Evolutionary conservation across 1,284 basidiomycete species (phyloP).

Genomic region (Thelephora terrestris): DNA sequence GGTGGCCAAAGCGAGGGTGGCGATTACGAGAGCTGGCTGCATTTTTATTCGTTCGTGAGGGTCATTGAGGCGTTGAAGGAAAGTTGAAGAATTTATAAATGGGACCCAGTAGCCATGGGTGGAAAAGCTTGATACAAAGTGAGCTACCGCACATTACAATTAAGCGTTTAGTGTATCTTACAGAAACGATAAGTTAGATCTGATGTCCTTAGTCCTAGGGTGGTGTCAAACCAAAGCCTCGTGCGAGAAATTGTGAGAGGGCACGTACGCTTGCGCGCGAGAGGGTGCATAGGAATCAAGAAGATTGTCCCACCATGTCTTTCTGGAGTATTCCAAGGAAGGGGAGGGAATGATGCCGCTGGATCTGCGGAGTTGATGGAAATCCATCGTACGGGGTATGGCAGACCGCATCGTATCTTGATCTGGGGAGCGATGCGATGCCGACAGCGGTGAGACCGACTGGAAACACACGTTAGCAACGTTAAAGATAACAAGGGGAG

Average conservation of each 20-base stretch:
- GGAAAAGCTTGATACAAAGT: slow-evolving; percentile 27
- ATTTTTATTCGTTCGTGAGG: slow-evolving; percentile 40
- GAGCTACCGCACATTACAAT: neutral
- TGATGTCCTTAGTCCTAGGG: slow-evolving; percentile 39
- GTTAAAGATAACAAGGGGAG: neutral
- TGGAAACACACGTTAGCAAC: neutral
- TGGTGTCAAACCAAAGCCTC: slow-evolving; percentile 2
- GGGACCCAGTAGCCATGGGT: slow-evolving; percentile 50
- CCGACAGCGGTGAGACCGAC: neutral
- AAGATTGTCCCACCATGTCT: slow-evolving; percentile 57
- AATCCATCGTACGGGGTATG: slow-evolving; percentile 6
- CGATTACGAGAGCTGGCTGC: slow-evolving; percentile 60
- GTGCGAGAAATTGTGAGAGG: neutral
- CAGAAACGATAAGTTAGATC: slow-evolving; percentile 45
- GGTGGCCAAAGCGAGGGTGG: slow-evolving; percentile 57
- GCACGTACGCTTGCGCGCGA: slow-evolving; percentile 34
- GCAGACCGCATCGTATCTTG: slow-evolving; percentile 7
- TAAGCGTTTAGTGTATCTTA: slow-evolving; percentile 23
- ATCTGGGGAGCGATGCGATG: slow-evolving; percentile 1
- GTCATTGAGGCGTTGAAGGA: slow-evolving; percentile 43
- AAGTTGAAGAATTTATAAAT: slow-evolving; percentile 48
- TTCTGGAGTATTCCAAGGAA: slow-evolving; percentile 34
- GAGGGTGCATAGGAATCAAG: slow-evolving; percentile 34
- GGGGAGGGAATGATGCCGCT: slow-evolving; percentile 23
- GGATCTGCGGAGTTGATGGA: neutral